A percentile compares a stretch with the other conserved stretches of the same genome.
Evolutionary conservation across 2,329 filamentous ascomycete species (phyloP).

Genomic region (Talaromyces sp.): DNA sequence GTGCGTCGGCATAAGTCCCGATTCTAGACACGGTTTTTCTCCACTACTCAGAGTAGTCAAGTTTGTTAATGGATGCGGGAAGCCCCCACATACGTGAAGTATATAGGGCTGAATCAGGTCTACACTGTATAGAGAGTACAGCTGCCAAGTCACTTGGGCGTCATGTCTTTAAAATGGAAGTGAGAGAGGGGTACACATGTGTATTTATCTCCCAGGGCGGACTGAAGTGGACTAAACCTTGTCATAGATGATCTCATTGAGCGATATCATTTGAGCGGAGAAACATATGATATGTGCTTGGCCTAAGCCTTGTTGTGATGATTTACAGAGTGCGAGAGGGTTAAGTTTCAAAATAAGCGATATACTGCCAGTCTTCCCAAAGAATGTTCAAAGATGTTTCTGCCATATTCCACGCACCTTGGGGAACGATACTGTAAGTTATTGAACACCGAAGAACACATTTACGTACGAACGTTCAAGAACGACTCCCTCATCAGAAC

Average conservation of each 20-base stretch:
- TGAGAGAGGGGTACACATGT: background rate
- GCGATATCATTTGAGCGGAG: too few relatives aligned
- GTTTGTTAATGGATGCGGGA: background rate
- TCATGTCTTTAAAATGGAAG: background rate
- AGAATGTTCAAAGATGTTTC: background rate
- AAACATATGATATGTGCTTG: too few relatives aligned
- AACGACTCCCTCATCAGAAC: background rate
- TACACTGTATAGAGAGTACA: background rate
- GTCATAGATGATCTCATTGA: too few relatives aligned
- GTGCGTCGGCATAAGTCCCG: background rate
- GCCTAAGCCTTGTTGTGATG: too few relatives aligned
- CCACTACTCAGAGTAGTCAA: background rate
- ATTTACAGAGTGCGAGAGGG: too few relatives aligned
- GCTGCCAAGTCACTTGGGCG: background rate
- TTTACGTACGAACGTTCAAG: too few relatives aligned
- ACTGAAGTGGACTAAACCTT: too few relatives aligned
- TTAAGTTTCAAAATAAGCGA: too few relatives aligned
- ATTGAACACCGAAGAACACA: background rate
- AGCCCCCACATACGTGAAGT: background rate
- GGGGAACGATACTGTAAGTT: background rate
- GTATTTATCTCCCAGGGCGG: too few relatives aligned
- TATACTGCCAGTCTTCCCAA: too few relatives aligned
- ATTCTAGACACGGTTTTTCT: background rate
- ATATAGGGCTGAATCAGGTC: background rate
- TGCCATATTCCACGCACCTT: background rate